Conservation (phyloP, 257 asterid species). For the Penstemon barbatus region DNA sequence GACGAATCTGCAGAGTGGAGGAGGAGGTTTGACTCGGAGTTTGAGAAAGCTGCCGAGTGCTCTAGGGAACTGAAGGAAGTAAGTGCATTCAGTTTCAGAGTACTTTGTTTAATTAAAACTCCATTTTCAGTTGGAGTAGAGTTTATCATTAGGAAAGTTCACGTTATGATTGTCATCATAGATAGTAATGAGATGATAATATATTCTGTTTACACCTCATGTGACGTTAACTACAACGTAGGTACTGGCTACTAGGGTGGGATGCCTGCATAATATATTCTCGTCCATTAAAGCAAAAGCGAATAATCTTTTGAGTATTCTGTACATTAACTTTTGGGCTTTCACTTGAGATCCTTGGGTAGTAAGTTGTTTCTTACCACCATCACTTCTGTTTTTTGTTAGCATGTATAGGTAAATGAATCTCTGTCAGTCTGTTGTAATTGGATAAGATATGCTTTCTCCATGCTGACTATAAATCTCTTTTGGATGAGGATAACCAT, state of each 20-base stretch:
- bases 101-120: too few species aligned
- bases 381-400: not conserved
- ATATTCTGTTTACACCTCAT: not conserved
- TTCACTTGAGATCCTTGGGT: not conserved
- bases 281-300: too few species aligned
- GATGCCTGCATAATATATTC: not conserved
- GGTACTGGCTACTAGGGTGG: not conserved
- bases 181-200: slow-evolving; percentile 1
- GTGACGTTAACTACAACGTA: not conserved
- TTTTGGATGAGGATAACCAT: too few species aligned
- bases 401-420: too few species aligned
- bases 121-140: not conserved
- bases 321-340: not conserved
- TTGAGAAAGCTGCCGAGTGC: slow-evolving; percentile 49
- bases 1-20: slow-evolving; percentile 99
- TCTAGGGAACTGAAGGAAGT: slow-evolving; percentile 59
- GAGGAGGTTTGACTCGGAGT: slow-evolving; percentile 74
- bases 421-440: too few species aligned
- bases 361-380: not conserved
- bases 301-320: too few species aligned
- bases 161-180: not conserved
- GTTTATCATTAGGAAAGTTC: not conserved
- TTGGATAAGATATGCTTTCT: too few species aligned
- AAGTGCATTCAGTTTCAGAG: slow-evolving; percentile 20
- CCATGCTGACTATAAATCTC: too few species aligned